phyloP scores from a whole-genome alignment of 805 yeast genomes.

The fission yeast (Schizosaccharomyces pombe) region DNA sequence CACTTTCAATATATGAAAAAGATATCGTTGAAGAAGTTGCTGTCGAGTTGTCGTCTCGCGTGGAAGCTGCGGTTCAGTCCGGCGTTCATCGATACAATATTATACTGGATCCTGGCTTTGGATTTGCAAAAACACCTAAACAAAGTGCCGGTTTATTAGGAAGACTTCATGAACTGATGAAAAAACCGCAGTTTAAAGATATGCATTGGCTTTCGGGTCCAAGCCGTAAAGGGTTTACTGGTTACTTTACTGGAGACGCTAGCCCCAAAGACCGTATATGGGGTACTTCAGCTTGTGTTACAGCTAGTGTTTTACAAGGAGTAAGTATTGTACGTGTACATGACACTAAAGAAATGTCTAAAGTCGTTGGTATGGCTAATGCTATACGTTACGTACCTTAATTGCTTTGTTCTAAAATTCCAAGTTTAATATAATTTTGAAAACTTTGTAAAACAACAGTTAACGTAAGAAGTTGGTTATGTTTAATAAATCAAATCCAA shows the following conservation, averaged over 20 bases:
- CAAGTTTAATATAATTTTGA: no score
- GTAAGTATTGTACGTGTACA: constrained; percentile 75
- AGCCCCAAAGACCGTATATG: constrained; percentile 29
- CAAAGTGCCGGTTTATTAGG: constrained; percentile 51
- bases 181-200: constrained; percentile 5
- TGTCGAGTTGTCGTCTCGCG: constrained; percentile 36
- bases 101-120: constrained; percentile 82
- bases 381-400: no score
- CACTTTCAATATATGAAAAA: constrained; percentile 27
- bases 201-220: constrained; percentile 48
- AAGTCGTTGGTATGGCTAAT: constrained; percentile 42
- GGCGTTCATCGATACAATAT: constrained; percentile 82
- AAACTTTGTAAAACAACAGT: no score
- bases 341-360: constrained; percentile 39
- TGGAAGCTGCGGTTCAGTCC: constrained; percentile 28
- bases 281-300: constrained; percentile 55
- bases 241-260: constrained; percentile 37
- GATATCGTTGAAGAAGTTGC: constrained; percentile 33
- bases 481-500: no score
- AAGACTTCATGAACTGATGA: constrained; percentile 12
- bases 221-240: constrained; percentile 71
- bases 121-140: constrained; percentile 64
- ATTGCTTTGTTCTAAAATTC: no score
- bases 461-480: no score
- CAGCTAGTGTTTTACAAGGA: constrained; percentile 49